A percentile compares a stretch with the other conserved stretches of the same genome.
These are phyloP conservation scores for Craspedostauros australis DNA, from an alignment of 108 stramenopile species.

Conservation along the genomic window DNA sequence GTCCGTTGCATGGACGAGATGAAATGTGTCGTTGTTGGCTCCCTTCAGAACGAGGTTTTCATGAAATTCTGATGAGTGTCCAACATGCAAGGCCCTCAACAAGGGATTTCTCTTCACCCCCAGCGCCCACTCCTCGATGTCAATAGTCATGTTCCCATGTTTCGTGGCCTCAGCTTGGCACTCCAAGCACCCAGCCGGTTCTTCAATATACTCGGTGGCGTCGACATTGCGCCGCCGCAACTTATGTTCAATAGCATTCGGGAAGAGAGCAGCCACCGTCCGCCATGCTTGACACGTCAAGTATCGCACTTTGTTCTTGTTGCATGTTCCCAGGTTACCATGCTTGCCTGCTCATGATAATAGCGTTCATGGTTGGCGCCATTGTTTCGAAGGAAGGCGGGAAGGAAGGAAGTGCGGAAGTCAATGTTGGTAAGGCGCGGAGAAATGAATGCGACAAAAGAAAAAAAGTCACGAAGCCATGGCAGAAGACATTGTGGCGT, in stretches of 20 bases:
- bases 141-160: background rate
- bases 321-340: slow-evolving; percentile 15
- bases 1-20: slow-evolving; percentile 18
- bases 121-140: slow-evolving; percentile 7
- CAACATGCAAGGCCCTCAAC: slow-evolving; percentile 11
- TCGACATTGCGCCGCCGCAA: background rate
- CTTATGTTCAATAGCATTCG: slow-evolving; percentile 41
- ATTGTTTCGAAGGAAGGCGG: slow-evolving; percentile 14
- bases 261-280: slow-evolving; percentile 45
- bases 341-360: slow-evolving; percentile 22
- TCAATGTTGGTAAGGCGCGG: slow-evolving; percentile 23
- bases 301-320: slow-evolving; percentile 20
- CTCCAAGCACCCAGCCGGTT: slow-evolving; percentile 3
- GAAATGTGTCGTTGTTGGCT: background rate
- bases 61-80: background rate
- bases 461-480: slow-evolving; percentile 1
- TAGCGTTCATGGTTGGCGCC: background rate
- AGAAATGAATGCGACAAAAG: slow-evolving; percentile 10
- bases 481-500: background rate
- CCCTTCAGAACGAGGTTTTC: slow-evolving; percentile 12
- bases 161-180: slow-evolving; percentile 7
- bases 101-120: background rate
- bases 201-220: background rate
- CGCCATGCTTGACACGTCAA: slow-evolving; percentile 33
- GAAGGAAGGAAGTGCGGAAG: too few species aligned